phyloP scores from a whole-genome alignment of 352 stramenopile genomes.

The Phytophthora brassicae region DNA sequence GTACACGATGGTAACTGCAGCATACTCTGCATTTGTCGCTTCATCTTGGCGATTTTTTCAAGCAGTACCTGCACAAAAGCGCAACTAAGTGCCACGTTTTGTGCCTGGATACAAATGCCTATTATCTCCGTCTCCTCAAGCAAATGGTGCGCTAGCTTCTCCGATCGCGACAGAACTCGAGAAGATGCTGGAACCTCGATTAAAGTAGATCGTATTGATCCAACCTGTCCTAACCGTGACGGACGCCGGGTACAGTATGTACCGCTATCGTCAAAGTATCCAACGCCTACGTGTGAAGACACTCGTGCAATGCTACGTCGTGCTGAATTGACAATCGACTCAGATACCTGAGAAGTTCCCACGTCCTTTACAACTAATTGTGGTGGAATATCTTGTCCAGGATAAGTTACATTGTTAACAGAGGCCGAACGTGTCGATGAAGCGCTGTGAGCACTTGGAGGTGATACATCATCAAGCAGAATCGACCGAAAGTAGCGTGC shows the following conservation, averaged over 20 bases:
- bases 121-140: slow-evolving; percentile 75
- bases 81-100: slow-evolving; percentile 55
- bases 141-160: slow-evolving; percentile 70
- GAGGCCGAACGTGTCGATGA: slow-evolving; percentile 20
- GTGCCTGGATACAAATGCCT: slow-evolving; percentile 62
- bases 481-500: slow-evolving; percentile 72
- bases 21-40: slow-evolving; percentile 29
- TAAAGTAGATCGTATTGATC: not conserved
- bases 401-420: slow-evolving; percentile 24
- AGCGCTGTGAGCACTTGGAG: not conserved
- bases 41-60: slow-evolving; percentile 57
- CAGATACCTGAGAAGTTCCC: slow-evolving; percentile 2
- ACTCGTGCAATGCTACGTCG: not conserved
- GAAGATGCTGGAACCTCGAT: not conserved
- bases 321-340: slow-evolving; percentile 9
- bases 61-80: slow-evolving; percentile 68
- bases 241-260: slow-evolving; percentile 3
- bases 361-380: slow-evolving; percentile 26
- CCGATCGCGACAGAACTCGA: slow-evolving; percentile 50
- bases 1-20: slow-evolving; percentile 36
- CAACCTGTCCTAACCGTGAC: slow-evolving; percentile 3
- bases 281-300: not conserved
- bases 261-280: slow-evolving; percentile 28
- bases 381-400: slow-evolving; percentile 28
- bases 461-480: slow-evolving; percentile 46